Evolutionary conservation across 163 green algal genomes (phyloP).

Genomic region (Chlorella variabilis): DNA sequence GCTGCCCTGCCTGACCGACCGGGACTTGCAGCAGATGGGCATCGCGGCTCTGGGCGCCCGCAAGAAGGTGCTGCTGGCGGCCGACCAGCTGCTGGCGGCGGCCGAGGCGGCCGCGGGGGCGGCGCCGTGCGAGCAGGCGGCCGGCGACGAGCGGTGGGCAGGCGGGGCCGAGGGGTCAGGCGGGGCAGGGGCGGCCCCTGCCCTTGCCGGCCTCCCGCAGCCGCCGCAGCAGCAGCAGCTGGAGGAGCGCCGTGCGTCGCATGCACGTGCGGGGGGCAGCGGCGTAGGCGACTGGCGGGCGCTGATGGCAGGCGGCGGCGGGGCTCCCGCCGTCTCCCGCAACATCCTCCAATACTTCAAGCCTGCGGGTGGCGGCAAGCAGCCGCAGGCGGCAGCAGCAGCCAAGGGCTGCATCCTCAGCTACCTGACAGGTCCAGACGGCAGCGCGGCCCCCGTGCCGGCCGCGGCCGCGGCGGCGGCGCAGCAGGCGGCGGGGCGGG

Average conservation of each 20-base stretch:
- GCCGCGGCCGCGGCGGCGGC: background rate
- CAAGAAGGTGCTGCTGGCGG: slow-evolving; percentile 44
- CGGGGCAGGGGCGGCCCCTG: background rate
- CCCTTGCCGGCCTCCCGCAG: too few species aligned
- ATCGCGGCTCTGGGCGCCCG: slow-evolving; percentile 40
- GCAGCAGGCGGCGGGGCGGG: background rate
- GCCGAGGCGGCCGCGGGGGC: background rate
- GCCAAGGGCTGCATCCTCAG: slow-evolving; percentile 18
- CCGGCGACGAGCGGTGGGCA: background rate
- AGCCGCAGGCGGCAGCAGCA: background rate
- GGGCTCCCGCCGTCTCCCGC: background rate
- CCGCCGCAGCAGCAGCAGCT: slow-evolving; percentile 2
- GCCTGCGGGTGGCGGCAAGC: background rate
- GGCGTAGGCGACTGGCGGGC: slow-evolving; percentile 31
- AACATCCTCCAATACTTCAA: slow-evolving; percentile 39
- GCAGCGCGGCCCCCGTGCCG: background rate
- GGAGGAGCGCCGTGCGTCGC: background rate
- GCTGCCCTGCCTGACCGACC: slow-evolving; percentile 36
- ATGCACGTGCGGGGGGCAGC: background rate
- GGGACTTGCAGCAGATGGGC: slow-evolving; percentile 40
- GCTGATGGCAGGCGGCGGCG: slow-evolving; percentile 7
- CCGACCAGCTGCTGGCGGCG: slow-evolving; percentile 11
- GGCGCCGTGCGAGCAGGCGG: background rate
- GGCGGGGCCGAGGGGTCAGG: background rate
- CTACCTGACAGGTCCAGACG: slow-evolving; percentile 15